Evolutionary conservation across 805 yeast species (phyloP).

Genomic region (Ogataea ganodermae): DNA sequence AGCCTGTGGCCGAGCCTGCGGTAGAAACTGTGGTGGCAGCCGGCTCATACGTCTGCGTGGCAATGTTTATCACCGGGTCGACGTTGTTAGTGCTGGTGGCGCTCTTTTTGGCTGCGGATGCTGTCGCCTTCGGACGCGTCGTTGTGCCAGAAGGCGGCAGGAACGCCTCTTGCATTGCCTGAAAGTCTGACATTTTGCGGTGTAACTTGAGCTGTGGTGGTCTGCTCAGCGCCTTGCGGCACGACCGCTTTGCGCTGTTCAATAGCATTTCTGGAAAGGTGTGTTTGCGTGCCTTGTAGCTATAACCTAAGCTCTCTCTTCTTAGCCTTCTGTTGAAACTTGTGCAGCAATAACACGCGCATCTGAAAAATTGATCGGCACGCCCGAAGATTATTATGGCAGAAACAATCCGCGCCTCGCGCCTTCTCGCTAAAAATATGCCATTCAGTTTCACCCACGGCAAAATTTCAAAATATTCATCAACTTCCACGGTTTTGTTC

Average conservation of each 20-base stretch:
- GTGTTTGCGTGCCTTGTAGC: background rate
- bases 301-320: too few species aligned
- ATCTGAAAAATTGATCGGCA: background rate
- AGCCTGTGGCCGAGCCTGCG: conserved; percentile 4
- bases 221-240: background rate
- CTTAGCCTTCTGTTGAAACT: too few species aligned
- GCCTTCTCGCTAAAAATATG: background rate
- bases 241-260: background rate
- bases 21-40: conserved; percentile 1
- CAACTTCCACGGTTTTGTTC: background rate
- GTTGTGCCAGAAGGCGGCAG: conserved; percentile 1
- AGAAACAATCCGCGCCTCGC: conserved; percentile 4
- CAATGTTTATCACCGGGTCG: conserved; percentile 31
- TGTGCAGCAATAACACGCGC: too few species aligned
- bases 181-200: conserved; percentile 6
- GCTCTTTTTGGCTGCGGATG: background rate
- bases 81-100: background rate
- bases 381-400: background rate
- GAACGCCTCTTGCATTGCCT: conserved; percentile 12
- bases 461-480: background rate
- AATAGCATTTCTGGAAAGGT: background rate
- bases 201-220: background rate
- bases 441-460: background rate
- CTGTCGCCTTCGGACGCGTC: conserved; percentile 1
- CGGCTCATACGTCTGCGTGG: background rate